Evolutionary conservation across 164 flowering plant genomes (phyloP).

Genomic region (Magnolia sinica): DNA sequence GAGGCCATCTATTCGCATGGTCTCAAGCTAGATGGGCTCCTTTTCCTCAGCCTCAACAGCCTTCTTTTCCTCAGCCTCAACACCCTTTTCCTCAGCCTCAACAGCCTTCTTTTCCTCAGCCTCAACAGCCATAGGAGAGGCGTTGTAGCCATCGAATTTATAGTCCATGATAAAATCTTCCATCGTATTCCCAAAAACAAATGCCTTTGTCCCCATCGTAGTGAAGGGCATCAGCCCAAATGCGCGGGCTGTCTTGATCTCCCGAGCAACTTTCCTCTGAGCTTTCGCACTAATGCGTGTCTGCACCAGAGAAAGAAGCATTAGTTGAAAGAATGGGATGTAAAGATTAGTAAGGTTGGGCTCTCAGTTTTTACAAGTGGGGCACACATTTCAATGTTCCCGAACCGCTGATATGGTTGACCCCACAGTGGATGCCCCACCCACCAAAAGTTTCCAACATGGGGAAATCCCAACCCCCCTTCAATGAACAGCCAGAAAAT

Average conservation of each 20-base stretch:
- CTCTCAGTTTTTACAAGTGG: neutral
- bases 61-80: neutral
- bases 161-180: conserved; percentile 47
- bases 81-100: neutral
- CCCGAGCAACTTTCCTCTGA: conserved; percentile 89
- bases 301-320: conserved; percentile 28
- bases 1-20: too few relatives aligned
- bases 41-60: neutral
- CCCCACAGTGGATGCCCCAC: too few relatives aligned
- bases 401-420: neutral
- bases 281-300: conserved; percentile 90
- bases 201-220: conserved; percentile 82
- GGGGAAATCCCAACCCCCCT: too few relatives aligned
- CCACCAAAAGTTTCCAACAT: too few relatives aligned
- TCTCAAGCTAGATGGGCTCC: neutral
- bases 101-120: neutral
- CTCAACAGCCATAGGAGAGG: neutral
- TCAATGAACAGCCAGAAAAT: too few relatives aligned
- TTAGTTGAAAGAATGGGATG: neutral
- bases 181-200: conserved; percentile 60
- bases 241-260: conserved; percentile 91
- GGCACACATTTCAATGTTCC: neutral
- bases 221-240: conserved; percentile 95
- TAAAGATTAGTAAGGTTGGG: neutral
- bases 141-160: conserved; percentile 16